phyloP scores from a whole-genome alignment of 1,284 basidiomycete species.

The Sanghuangporus baumii region DNA sequence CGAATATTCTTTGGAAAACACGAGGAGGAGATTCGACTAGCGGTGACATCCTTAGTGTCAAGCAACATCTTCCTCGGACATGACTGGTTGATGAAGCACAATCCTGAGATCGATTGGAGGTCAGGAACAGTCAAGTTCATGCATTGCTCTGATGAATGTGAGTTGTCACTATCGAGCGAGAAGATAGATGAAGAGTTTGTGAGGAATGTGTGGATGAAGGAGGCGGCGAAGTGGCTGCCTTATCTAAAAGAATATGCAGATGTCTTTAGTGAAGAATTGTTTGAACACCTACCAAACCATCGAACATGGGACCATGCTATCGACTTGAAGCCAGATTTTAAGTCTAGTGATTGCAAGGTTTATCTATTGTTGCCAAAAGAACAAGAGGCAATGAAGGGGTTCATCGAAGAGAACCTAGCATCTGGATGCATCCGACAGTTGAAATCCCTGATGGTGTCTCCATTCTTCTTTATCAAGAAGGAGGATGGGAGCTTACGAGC shows the following conservation, averaged over 20 bases:
- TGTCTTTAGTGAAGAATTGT: too few relatives aligned
- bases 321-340: neutral
- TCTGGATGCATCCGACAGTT: too few relatives aligned
- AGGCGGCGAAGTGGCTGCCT: neutral
- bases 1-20: neutral
- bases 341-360: neutral
- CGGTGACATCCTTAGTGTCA: neutral
- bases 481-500: too few relatives aligned
- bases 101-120: too few relatives aligned
- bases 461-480: too few relatives aligned
- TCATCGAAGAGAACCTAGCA: too few relatives aligned
- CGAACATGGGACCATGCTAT: neutral
- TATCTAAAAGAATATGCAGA: neutral
- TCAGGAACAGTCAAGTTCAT: too few relatives aligned
- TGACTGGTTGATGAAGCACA: too few relatives aligned
- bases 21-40: neutral
- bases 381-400: neutral
- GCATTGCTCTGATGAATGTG: too few relatives aligned
- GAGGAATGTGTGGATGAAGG: neutral
- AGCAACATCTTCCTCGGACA: too few relatives aligned
- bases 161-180: too few relatives aligned
- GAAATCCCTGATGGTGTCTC: too few relatives aligned
- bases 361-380: neutral
- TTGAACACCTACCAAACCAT: neutral
- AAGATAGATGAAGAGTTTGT: neutral